phyloP scores from a whole-genome alignment of 176 grass and related monocot genomes.

The Avena atlantica region DNA sequence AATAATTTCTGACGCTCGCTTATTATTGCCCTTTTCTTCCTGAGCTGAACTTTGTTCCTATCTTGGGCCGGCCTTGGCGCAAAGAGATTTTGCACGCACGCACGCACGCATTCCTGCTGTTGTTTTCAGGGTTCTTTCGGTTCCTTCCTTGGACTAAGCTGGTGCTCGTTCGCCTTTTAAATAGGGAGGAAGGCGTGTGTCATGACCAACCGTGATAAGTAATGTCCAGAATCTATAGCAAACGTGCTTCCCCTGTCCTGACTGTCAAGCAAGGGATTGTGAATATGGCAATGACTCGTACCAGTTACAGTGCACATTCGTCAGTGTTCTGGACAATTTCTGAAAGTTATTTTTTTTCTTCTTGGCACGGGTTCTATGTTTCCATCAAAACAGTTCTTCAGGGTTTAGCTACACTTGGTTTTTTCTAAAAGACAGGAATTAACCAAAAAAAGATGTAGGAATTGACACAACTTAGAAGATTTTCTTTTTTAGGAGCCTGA shows the following conservation, averaged over 20 bases:
- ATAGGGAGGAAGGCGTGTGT: background rate
- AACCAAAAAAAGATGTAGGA: background rate
- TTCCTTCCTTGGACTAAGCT: background rate
- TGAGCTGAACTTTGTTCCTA: constrained; percentile 11
- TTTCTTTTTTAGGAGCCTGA: background rate
- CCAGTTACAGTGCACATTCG: background rate
- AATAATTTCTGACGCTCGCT: constrained; percentile 26
- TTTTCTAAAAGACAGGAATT: too few species aligned
- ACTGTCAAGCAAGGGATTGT: background rate
- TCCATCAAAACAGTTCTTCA: background rate
- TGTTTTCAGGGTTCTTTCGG: constrained; percentile 32
- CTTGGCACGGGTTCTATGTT: background rate
- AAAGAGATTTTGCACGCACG: background rate
- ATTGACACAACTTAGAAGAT: background rate
- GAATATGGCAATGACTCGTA: background rate
- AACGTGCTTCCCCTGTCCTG: background rate
- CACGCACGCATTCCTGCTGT: background rate
- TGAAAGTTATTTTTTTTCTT: background rate
- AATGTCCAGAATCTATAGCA: background rate
- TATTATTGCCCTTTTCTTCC: constrained; percentile 30
- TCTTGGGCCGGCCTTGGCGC: constrained; percentile 24
- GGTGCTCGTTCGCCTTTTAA: background rate
- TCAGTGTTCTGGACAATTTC: background rate
- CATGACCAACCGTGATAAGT: background rate
- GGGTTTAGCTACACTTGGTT: background rate